Conservation (phyloP, 1,284 basidiomycete genomes). For the Ceratobasidium sp. region DNA sequence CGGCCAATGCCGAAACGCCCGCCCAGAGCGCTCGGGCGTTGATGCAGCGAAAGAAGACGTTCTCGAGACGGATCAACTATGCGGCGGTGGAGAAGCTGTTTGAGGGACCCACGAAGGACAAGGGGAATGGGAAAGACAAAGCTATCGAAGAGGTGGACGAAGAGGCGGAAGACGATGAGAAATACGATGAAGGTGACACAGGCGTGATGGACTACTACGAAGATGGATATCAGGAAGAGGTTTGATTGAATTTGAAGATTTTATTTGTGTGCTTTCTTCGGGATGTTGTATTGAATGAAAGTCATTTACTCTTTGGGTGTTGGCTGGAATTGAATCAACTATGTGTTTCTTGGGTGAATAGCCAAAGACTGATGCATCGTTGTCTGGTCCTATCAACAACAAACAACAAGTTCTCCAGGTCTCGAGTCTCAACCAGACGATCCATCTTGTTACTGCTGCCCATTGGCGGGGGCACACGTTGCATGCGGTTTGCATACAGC, state of each 20-base stretch:
- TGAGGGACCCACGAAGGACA: constrained; percentile 56
- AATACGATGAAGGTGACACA: constrained; percentile 45
- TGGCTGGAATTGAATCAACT: no score
- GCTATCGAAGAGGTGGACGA: constrained; percentile 57
- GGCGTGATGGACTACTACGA: constrained; percentile 54
- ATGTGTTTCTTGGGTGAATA: no score
- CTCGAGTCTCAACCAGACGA: no score
- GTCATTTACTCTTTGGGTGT: no score
- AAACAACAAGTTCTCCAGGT: no score
- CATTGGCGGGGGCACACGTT: no score
- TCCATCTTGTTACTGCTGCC: no score
- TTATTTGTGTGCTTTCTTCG: neutral
- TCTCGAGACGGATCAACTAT: constrained; percentile 90
- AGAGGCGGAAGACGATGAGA: constrained; percentile 43
- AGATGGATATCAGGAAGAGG: constrained; percentile 57
- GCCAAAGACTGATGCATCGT: no score
- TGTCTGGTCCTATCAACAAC: no score
- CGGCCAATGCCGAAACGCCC: constrained; percentile 74
- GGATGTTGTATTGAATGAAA: constrained; percentile 2
- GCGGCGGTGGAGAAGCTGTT: constrained; percentile 82
- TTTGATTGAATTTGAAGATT: constrained; percentile 45
- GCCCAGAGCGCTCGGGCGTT: constrained; percentile 82
- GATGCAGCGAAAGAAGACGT: constrained; percentile 78
- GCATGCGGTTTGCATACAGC: no score
- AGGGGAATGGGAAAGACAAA: constrained; percentile 54